Evolutionary conservation across 306 rosid genomes (phyloP).

Genomic region (Vigna unguiculata): DNA sequence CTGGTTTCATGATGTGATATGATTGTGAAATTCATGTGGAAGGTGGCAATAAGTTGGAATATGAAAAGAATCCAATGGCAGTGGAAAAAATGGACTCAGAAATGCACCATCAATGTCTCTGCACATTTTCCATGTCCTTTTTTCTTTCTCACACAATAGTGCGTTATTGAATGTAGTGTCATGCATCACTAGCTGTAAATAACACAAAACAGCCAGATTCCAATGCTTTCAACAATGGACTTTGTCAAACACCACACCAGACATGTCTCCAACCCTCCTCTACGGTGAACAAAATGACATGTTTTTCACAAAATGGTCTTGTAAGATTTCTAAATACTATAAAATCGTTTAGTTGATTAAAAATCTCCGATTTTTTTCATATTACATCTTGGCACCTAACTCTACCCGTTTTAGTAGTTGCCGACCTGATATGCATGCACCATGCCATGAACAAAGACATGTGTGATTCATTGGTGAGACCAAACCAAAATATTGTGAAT

Average conservation of each 20-base stretch:
- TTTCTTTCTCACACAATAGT: background rate
- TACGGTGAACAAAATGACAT: too few relatives aligned
- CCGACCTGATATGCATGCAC: constrained; percentile 1
- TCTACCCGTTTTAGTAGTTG: background rate
- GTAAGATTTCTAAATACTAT: too few relatives aligned
- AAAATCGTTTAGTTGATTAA: too few relatives aligned
- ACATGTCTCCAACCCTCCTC: background rate
- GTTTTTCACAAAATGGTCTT: too few relatives aligned
- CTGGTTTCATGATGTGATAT: background rate
- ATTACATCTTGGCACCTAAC: constrained; percentile 4
- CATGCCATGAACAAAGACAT: background rate
- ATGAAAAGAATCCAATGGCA: background rate
- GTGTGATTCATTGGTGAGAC: background rate
- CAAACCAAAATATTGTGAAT: background rate
- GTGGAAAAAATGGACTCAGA: constrained; percentile 7
- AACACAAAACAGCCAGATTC: background rate
- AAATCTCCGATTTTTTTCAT: too few relatives aligned
- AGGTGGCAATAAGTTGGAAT: too few relatives aligned
- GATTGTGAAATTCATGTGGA: background rate
- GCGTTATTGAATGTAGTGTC: constrained; percentile 42
- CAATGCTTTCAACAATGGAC: background rate
- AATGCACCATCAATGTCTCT: background rate
- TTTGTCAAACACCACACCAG: background rate
- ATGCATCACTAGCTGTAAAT: constrained; percentile 5
- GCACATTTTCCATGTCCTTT: constrained; percentile 10